Conservation (phyloP, 1,284 basidiomycete genomes). For the Sanghuangporus weigelae region DNA sequence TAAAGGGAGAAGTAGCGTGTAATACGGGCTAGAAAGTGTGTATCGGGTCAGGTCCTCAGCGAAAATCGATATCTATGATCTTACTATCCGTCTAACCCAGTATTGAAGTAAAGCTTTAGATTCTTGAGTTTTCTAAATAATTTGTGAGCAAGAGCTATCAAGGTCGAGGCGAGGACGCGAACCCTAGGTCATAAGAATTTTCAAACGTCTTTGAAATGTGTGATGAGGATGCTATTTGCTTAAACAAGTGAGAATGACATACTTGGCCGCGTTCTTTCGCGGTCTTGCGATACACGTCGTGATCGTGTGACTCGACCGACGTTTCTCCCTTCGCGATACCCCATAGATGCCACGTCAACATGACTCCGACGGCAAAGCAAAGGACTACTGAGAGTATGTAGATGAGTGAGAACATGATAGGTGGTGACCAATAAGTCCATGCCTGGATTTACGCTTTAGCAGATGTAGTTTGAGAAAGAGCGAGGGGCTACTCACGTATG, state of each 20-base stretch:
- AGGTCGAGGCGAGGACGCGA: constrained; percentile 7
- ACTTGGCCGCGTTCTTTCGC: constrained; percentile 73
- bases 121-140: constrained; percentile 55
- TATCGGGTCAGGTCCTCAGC: constrained; percentile 2
- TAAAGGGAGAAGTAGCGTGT: constrained; percentile 79
- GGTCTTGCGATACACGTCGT: constrained; percentile 69
- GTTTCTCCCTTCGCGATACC: constrained; percentile 80
- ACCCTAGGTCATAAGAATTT: constrained; percentile 91
- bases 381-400: constrained; percentile 77
- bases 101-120: constrained; percentile 84
- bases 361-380: constrained; percentile 74
- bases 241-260: constrained; percentile 21
- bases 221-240: not conserved
- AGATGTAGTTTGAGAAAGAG: constrained; percentile 10
- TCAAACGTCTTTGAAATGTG: constrained; percentile 57
- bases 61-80: not conserved
- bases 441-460: constrained; percentile 20
- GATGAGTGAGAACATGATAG: constrained; percentile 64
- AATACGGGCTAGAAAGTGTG: constrained; percentile 47
- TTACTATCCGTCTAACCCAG: constrained; percentile 76
- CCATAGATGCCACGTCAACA: constrained; percentile 80
- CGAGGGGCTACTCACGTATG: constrained; percentile 27
- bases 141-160: not conserved
- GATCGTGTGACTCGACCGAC: constrained; percentile 87
- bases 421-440: constrained; percentile 68